Percentiles rank a stretch among this genome's conserved stretches.
These are phyloP conservation scores for Chenopodium album DNA, from an alignment of 148 eudicot species.

Conservation along the genomic window DNA sequence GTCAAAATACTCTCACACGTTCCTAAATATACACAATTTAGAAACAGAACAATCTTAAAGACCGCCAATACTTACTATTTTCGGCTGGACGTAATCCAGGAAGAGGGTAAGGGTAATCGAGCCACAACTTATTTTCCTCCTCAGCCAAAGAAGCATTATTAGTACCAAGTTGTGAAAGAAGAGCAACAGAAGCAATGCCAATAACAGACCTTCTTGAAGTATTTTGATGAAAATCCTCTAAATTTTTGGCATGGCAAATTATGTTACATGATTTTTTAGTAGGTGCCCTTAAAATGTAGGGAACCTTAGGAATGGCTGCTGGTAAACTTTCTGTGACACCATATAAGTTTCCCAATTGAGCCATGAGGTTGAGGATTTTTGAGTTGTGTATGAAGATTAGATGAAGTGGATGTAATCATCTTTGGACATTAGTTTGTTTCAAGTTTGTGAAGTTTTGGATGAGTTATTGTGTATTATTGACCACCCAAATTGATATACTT, in stretches of 20 bases:
- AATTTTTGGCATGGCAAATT: conserved; percentile 29
- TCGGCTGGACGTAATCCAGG: conserved; percentile 43
- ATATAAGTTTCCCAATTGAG: conserved; percentile 49
- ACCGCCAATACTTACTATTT: conserved; percentile 49
- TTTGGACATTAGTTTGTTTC: not conserved
- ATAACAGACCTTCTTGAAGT: conserved; percentile 61
- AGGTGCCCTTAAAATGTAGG: conserved; percentile 20
- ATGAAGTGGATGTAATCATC: not conserved
- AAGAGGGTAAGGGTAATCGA: conserved; percentile 52
- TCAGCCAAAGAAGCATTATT: conserved; percentile 46
- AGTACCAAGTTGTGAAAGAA: conserved; percentile 35
- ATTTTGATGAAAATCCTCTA: conserved; percentile 10
- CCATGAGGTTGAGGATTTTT: conserved; percentile 33
- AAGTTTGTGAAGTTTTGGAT: conserved; percentile 14
- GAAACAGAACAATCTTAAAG: too few species aligned
- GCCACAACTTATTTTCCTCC: conserved; percentile 50
- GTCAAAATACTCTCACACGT: too few species aligned
- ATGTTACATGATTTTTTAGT: conserved; percentile 27
- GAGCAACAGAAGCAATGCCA: conserved; percentile 55
- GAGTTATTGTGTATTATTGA: conserved; percentile 33
- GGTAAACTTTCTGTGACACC: conserved; percentile 46
- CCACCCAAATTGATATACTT: conserved; percentile 65
- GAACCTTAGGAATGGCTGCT: conserved; percentile 40
- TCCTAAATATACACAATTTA: not conserved
- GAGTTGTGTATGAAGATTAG: conserved; percentile 1